Base-by-base conservation (phyloP, 1,284 basidiomycete species). In the Phlebopus sp. region DNA sequence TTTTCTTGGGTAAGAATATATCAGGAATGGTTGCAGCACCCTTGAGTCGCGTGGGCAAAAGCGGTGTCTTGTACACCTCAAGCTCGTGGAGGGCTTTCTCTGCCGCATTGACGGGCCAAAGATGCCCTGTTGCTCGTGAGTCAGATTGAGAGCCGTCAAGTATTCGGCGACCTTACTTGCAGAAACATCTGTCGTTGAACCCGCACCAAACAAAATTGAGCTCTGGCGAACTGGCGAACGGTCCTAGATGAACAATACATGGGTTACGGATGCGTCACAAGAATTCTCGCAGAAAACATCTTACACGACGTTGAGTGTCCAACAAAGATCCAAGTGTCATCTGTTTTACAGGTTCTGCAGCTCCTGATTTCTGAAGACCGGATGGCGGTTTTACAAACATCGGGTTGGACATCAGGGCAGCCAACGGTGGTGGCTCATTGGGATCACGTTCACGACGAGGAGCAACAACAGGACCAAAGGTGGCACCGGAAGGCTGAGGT, bases 41-140 rank as follows among this genome's bases (percentile, higher is more conserved):
- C 47, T 80, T 80, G 46, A 87, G 70, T 15, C 84, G 79, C 35
- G 82, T 81, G 4, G 86, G 85, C 7, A 88, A 58, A 39, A 89
- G 72, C 7, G 86, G 86, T 1, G 84, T 89, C 67, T 82, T 84
- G 69, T 88, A 89, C 32, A 83, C 74, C 53, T 89, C 86, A 35
- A 88, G 67, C 54, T 85, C 82, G 42, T 81, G 78, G 4, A 88
- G 72, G 17, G 80, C 81, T 52, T 77, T 75, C 64, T 86, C 82
- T 21, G 84, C 80, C 14, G 77, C 69, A 41, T 73, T 79, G 53
- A 70, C 60, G 3, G 73, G 69, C 47, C 64, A 70, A 21, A 51
- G 59, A 46, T 68, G 60, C 54, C 66, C 64, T 64, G 54, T 53
- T 49, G 35, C 18, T 50, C n/a, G 41, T 18, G 40, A 50, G 46